Base-by-base conservation (phyloP, 1,284 basidiomycete species). In the Inonotus obliquus region DNA sequence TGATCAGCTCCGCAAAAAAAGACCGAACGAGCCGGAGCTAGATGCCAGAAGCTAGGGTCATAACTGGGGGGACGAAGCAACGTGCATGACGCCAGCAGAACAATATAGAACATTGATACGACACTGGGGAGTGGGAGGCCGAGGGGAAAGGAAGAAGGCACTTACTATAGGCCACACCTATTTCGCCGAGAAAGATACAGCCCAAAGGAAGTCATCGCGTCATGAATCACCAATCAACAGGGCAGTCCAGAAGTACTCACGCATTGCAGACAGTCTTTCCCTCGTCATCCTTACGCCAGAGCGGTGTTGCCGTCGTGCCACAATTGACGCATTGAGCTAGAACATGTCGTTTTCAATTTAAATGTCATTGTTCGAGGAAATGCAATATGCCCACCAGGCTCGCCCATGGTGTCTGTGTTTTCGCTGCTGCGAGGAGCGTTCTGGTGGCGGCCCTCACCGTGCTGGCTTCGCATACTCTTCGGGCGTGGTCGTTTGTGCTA, bases 191-290 rank as follows among this genome's bases (percentile, higher is more conserved):
- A 32, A 39, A 25, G 19, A 37, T 23, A 38, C 39, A 48, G 29
- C 23, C 19, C 3, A 32, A 45, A 38, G 55, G 45, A 11, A 57
- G 23, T 53, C 47, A 53, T 61, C 21, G n/a, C 57, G 49, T 27
- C 37, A 53, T 54, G 35, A 55, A n/a, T 44, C 37, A 23, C 21
- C 29, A n/a, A 19, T 49, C 45, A 37, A 37, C 48, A 37, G 9
- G 45, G 13, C 54, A 23, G 9, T 23, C n/a, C n/a, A 45, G 25
- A 23, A 38, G 29, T 48, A 83, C 86, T 73, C 75, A 94, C 81
- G 91, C 92, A 69, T 94, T 94, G 79, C 92, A 94, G 54, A 94
- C 90, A 1, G 92, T 93, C 78, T 92, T 92, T 60, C 92, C 92
- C 71, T 94, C 92, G 68, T 93, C 91, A 70, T 94, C 92, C 73